These are phyloP conservation scores for Puccinia coronata DNA, from an alignment of 1,284 basidiomycete species.

Conservation along the genomic window DNA sequence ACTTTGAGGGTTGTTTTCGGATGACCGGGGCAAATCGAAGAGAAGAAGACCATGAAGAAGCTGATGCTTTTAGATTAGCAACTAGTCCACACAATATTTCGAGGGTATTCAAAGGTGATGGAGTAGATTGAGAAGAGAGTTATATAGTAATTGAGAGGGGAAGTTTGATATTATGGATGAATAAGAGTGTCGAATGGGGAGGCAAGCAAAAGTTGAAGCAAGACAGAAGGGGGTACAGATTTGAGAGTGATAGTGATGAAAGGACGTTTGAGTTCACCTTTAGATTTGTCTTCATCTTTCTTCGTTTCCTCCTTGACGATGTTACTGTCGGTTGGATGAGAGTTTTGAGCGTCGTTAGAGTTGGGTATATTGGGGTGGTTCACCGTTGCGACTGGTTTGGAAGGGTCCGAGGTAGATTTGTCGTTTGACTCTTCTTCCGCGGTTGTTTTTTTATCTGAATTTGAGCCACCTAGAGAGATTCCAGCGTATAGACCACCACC, in stretches of 20 bases:
- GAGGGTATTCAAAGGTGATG: not conserved
- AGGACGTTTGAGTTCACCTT: slow-evolving; percentile 42
- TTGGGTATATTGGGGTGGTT: not conserved
- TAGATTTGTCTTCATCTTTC: slow-evolving; percentile 47
- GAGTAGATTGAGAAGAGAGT: not conserved
- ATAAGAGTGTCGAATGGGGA: not conserved
- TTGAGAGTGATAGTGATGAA: slow-evolving; percentile 3
- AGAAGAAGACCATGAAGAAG: slow-evolving; percentile 50
- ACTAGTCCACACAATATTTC: slow-evolving; percentile 1
- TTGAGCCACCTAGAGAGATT: slow-evolving; percentile 42
- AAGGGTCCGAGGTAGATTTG: not conserved
- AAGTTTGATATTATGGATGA: not conserved
- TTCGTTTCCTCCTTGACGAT: slow-evolving; percentile 9
- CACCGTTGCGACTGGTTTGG: not conserved
- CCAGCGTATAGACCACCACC: slow-evolving; percentile 50
- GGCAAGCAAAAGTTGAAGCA: not conserved
- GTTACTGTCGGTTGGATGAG: not conserved
- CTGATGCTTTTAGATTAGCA: slow-evolving; percentile 42
- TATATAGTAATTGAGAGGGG: not conserved
- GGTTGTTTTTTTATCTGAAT: slow-evolving; percentile 8
- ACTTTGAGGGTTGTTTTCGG: slow-evolving; percentile 44
- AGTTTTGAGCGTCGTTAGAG: not conserved
- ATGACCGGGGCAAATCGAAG: slow-evolving; percentile 50
- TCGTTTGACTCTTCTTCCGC: slow-evolving; percentile 23
- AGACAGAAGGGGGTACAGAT: not conserved